These are phyloP conservation scores for Trichoderma endophyticum DNA, from an alignment of 2,329 filamentous ascomycete genomes.

Conservation along the genomic window DNA sequence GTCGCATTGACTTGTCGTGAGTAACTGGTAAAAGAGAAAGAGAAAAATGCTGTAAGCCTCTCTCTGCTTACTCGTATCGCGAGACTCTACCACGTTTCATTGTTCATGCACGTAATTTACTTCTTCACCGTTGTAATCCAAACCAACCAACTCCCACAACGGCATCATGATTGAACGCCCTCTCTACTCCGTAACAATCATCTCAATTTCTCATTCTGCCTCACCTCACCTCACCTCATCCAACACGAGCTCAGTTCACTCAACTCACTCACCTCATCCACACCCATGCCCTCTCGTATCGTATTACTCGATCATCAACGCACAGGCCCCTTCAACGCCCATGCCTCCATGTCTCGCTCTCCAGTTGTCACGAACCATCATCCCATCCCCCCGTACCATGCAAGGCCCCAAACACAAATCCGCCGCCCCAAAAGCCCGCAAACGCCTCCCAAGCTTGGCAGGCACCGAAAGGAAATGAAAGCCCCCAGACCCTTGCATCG, in stretches of 20 bases:
- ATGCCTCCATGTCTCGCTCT: background rate
- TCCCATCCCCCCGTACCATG: background rate
- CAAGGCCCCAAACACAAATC: background rate
- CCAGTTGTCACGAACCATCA: background rate
- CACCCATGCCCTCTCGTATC: background rate
- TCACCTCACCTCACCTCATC: background rate
- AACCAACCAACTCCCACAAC: background rate
- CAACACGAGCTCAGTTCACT: background rate
- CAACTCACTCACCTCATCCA: background rate
- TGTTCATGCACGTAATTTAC: background rate
- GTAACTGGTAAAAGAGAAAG: background rate
- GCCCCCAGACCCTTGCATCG: background rate
- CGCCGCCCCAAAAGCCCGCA: background rate
- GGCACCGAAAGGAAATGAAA: constrained; percentile 15
- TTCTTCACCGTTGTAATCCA: background rate
- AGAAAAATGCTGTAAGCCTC: background rate
- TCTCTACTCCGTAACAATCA: background rate
- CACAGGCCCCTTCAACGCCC: background rate
- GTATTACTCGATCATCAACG: background rate
- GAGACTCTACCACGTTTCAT: background rate
- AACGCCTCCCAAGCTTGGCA: constrained; percentile 6
- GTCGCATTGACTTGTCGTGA: background rate
- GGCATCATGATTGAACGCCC: background rate
- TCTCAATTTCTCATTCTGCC: background rate
- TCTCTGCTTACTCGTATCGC: background rate